Conservation (phyloP, 2,329 filamentous ascomycete genomes). For the Xylariaceae sp. region DNA sequence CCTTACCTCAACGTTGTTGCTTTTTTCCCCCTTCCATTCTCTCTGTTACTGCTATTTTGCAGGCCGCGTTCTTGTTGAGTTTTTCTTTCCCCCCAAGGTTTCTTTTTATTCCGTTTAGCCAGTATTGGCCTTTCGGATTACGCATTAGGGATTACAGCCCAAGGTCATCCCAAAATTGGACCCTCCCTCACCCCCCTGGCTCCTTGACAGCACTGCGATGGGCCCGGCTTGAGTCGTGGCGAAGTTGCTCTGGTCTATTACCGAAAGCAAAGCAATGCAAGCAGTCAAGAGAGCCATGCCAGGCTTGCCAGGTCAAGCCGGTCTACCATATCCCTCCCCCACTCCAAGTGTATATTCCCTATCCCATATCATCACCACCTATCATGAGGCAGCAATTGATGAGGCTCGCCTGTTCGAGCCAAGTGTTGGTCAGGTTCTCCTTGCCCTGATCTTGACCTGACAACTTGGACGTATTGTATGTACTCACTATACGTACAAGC, state of each 20-base stretch:
- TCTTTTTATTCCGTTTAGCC: constrained; percentile 24
- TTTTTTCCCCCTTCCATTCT: constrained; percentile 15
- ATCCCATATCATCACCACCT: neutral
- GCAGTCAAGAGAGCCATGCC: constrained; percentile 5
- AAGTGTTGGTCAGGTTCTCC: constrained; percentile 6
- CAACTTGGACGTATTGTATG: too few relatives aligned
- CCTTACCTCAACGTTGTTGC: constrained; percentile 4
- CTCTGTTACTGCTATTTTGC: constrained; percentile 6
- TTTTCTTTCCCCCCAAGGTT: constrained; percentile 9
- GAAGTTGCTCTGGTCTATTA: neutral
- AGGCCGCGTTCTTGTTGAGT: constrained; percentile 10
- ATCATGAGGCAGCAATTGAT: constrained; percentile 12
- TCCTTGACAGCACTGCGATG: constrained; percentile 18
- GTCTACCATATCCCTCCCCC: too few relatives aligned
- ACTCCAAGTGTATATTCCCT: neutral
- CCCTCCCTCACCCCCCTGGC: neutral
- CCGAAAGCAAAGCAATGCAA: neutral
- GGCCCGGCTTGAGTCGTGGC: constrained; percentile 16
- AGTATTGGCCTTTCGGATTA: constrained; percentile 27
- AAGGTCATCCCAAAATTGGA: constrained; percentile 23
- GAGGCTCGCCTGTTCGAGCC: constrained; percentile 8
- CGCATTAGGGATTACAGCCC: constrained; percentile 24
- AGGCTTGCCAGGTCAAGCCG: constrained; percentile 8
- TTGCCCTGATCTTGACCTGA: neutral
- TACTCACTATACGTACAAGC: neutral